phyloP scores from a whole-genome alignment of 2,329 filamentous ascomycete genomes.

The Ophiognomonia clavigignenti-juglandacearum region DNA sequence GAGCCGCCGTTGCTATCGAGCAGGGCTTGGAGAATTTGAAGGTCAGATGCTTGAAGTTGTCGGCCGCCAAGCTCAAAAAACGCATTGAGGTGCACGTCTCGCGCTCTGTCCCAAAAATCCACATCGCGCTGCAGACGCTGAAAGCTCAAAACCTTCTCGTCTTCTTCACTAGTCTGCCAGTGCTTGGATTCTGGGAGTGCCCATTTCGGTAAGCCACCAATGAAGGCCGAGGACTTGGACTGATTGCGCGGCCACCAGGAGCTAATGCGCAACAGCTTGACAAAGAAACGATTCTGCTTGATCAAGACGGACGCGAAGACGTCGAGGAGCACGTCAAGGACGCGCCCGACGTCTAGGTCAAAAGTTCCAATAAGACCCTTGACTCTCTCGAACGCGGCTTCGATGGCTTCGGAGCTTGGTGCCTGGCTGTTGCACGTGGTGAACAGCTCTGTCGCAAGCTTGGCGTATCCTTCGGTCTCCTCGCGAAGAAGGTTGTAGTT shows the following conservation, averaged over 20 bases:
- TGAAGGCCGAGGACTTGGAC: slow-evolving; percentile 38
- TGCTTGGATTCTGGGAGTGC: slow-evolving; percentile 66
- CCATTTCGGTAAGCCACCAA: slow-evolving; percentile 76
- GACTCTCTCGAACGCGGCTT: slow-evolving; percentile 83
- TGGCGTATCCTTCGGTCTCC: slow-evolving; percentile 95
- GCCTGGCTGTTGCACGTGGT: slow-evolving; percentile 73
- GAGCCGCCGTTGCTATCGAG: slow-evolving; percentile 31
- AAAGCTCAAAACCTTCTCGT: slow-evolving; percentile 53
- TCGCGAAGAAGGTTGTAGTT: slow-evolving; percentile 95
- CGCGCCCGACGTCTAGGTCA: slow-evolving; percentile 90
- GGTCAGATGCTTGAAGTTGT: slow-evolving; percentile 56
- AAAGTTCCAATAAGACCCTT: slow-evolving; percentile 96
- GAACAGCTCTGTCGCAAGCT: slow-evolving; percentile 92
- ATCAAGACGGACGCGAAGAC: slow-evolving; percentile 92
- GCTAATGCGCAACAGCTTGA: slow-evolving; percentile 85
- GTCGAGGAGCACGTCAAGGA: slow-evolving; percentile 89
- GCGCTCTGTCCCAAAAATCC: slow-evolving; percentile 77
- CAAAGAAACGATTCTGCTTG: slow-evolving; percentile 89
- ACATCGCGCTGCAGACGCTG: slow-evolving; percentile 63
- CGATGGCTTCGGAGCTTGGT: slow-evolving; percentile 70
- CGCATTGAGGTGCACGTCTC: slow-evolving; percentile 69
- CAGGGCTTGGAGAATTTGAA: slow-evolving; percentile 39
- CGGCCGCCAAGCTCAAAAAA: slow-evolving; percentile 86
- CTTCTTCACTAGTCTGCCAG: slow-evolving; percentile 62
- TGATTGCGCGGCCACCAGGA: slow-evolving; percentile 90